phyloP scores from a whole-genome alignment of 1,284 basidiomycete genomes.

The Leccinum laetum region DNA sequence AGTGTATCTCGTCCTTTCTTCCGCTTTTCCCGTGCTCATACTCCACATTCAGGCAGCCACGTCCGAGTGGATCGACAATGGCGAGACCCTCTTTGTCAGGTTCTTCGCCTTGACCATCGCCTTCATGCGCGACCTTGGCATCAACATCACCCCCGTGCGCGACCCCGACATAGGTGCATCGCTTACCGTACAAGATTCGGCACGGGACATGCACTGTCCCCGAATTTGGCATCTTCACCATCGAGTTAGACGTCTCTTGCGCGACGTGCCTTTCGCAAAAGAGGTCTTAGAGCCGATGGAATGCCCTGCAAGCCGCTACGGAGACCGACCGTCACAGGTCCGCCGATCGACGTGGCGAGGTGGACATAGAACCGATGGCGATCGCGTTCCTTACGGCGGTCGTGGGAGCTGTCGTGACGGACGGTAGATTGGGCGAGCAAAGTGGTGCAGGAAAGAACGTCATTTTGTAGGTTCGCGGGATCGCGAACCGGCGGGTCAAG shows the following conservation, averaged over 20 bases:
- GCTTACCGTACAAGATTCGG: slow-evolving; percentile 88
- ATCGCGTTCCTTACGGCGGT: slow-evolving; percentile 97
- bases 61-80: too few relatives aligned
- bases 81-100: too few relatives aligned
- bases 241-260: slow-evolving; percentile 95
- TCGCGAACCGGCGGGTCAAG: slow-evolving; percentile 98
- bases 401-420: slow-evolving; percentile 82
- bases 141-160: slow-evolving; percentile 73
- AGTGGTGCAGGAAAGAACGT: slow-evolving; percentile 34
- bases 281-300: slow-evolving; percentile 96
- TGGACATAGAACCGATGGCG: slow-evolving; percentile 99
- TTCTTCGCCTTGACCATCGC: slow-evolving; percentile 76
- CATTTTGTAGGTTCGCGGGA: slow-evolving; percentile 86
- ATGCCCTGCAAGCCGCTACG: slow-evolving; percentile 83
- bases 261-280: slow-evolving; percentile 94
- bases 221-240: slow-evolving; percentile 64
- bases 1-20: too few relatives aligned
- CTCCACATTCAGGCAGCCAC: too few relatives aligned
- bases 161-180: slow-evolving; percentile 63
- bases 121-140: slow-evolving; percentile 97
- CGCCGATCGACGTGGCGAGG: slow-evolving; percentile 81
- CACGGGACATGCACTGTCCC: slow-evolving; percentile 82
- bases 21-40: too few relatives aligned
- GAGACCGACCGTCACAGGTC: slow-evolving; percentile 93
- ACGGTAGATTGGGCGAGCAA: slow-evolving; percentile 34